These are phyloP conservation scores for Nakazawaea ernobii DNA, from an alignment of 805 yeast genomes.

Conservation along the genomic window DNA sequence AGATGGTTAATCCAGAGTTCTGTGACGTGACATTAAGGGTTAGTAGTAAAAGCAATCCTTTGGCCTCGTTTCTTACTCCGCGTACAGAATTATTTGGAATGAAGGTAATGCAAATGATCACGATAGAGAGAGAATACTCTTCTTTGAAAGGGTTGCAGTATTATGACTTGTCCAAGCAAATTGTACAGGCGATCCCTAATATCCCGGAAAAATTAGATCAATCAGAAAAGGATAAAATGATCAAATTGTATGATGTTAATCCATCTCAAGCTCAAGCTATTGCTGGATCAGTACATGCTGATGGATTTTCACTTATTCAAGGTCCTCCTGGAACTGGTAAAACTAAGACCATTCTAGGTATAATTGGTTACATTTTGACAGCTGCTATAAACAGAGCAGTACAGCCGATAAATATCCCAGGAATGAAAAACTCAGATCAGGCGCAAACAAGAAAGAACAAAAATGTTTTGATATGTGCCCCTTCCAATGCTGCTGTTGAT, in stretches of 20 bases:
- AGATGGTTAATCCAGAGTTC: conserved; percentile 55
- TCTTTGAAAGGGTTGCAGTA: conserved; percentile 77
- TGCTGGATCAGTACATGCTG: conserved; percentile 55
- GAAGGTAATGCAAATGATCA: conserved; percentile 79
- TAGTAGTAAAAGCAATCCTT: conserved; percentile 40
- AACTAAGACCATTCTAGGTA: conserved; percentile 92
- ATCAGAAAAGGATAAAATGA: conserved; percentile 36
- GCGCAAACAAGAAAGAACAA: conserved; percentile 32
- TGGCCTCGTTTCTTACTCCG: conserved; percentile 55
- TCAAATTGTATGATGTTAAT: conserved; percentile 56
- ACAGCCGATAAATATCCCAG: conserved; percentile 9
- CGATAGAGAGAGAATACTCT: conserved; percentile 88
- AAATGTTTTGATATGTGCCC: conserved; percentile 88
- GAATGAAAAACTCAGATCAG: conserved; percentile 1
- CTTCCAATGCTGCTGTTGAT: conserved; percentile 98
- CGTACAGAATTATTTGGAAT: conserved; percentile 60
- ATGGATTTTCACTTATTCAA: conserved; percentile 87
- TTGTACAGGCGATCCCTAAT: conserved; percentile 62
- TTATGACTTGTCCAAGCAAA: conserved; percentile 68
- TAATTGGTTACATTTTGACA: conserved; percentile 72
- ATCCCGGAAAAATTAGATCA: conserved; percentile 29
- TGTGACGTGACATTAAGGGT: conserved; percentile 75
- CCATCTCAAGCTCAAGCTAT: conserved; percentile 90
- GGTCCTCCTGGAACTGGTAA: conserved; percentile 99
- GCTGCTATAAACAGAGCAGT: conserved; percentile 6